phyloP scores from a whole-genome alignment of 441 rosid genomes.

The Capsella rubella region DNA sequence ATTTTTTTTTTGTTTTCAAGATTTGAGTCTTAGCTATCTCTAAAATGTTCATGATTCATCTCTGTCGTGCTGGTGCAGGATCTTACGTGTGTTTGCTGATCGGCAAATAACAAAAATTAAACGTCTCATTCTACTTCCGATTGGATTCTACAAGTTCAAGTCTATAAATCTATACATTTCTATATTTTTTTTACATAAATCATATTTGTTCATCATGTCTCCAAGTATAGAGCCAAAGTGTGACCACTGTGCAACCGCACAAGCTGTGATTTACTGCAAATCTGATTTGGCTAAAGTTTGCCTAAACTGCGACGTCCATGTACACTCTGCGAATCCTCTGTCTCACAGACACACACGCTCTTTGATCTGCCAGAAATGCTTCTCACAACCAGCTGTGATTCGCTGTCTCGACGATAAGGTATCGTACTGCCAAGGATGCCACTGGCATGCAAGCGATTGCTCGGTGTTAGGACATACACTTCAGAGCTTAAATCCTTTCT shows the following conservation, averaged over 20 bases:
- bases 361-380: slow-evolving; percentile 69
- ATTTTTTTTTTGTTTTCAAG: not conserved
- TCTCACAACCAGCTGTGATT: slow-evolving; percentile 53
- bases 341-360: slow-evolving; percentile 71
- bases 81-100: not conserved
- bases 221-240: slow-evolving; percentile 59
- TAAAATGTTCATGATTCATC: slow-evolving; percentile 16
- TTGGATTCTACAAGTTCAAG: too few relatives aligned
- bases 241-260: slow-evolving; percentile 59
- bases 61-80: slow-evolving; percentile 16
- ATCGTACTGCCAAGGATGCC: slow-evolving; percentile 71
- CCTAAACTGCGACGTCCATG: slow-evolving; percentile 60
- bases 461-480: slow-evolving; percentile 52
- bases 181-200: too few relatives aligned
- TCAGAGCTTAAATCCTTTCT: slow-evolving; percentile 49
- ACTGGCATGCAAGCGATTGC: slow-evolving; percentile 56
- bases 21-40: not conserved
- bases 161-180: too few relatives aligned
- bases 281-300: slow-evolving; percentile 82
- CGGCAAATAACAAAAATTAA: not conserved
- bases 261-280: slow-evolving; percentile 75
- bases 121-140: not conserved
- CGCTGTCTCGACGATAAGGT: slow-evolving; percentile 65
- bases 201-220: slow-evolving; percentile 8
- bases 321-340: slow-evolving; percentile 77